Percentiles rank a stretch among this genome's conserved stretches.
Evolutionary conservation across 129 eudicot genomes (phyloP).

Genomic region (Ambrosia trifida): DNA sequence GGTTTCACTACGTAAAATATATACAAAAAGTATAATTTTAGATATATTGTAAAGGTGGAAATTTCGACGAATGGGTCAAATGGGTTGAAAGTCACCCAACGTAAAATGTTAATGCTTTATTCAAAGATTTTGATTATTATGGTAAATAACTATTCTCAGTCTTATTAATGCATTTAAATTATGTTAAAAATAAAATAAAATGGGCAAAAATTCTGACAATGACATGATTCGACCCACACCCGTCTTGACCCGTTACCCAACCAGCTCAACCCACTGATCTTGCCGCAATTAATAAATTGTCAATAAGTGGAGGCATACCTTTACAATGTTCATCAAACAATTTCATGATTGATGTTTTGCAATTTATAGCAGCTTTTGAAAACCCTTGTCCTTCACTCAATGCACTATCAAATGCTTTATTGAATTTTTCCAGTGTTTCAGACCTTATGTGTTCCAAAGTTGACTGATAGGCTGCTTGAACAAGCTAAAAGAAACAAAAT

Average conservation of each 20-base stretch:
- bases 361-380: conserved; percentile 54
- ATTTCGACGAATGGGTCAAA: no score
- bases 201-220: background rate
- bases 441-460: conserved; percentile 67
- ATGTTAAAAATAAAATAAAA: background rate
- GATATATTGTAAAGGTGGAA: no score
- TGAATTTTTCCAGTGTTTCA: conserved; percentile 57
- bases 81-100: background rate
- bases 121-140: no score
- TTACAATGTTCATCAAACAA: conserved; percentile 56
- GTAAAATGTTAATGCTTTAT: background rate
- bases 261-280: background rate
- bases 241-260: background rate
- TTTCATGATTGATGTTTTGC: conserved; percentile 44
- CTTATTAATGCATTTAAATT: background rate
- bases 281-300: background rate
- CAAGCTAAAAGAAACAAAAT: conserved; percentile 37
- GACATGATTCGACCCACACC: background rate
- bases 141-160: no score
- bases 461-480: conserved; percentile 57
- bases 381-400: conserved; percentile 65
- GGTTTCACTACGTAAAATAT: no score
- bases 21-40: no score
- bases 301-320: conserved; percentile 41
- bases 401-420: conserved; percentile 60